Conservation (phyloP, 257 asterid species). For the Ehretia macrophylla region DNA sequence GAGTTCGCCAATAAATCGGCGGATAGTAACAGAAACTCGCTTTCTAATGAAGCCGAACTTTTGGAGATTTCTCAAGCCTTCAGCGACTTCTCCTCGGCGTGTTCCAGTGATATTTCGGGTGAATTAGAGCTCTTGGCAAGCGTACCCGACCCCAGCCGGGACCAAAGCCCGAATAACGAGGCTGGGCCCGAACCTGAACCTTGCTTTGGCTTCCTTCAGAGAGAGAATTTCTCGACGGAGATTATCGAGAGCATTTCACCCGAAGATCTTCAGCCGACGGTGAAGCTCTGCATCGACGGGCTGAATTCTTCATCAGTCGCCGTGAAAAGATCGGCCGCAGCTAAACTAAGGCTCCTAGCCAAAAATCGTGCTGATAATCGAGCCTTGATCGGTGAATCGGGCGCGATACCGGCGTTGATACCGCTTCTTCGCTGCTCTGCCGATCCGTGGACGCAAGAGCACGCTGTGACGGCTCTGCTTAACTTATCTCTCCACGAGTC, state of each 20-base stretch:
- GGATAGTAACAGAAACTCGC: slow-evolving; percentile 22
- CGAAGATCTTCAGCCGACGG: slow-evolving; percentile 87
- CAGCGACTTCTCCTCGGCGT: slow-evolving; percentile 79
- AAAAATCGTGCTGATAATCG: slow-evolving; percentile 85
- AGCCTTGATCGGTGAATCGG: slow-evolving; percentile 80
- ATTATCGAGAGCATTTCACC: slow-evolving; percentile 81
- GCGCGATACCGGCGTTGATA: slow-evolving; percentile 70
- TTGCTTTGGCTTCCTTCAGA: slow-evolving; percentile 63
- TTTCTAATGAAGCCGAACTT: slow-evolving; percentile 33
- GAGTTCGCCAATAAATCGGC: slow-evolving; percentile 57
- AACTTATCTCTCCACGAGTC: slow-evolving; percentile 81
- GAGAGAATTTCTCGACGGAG: slow-evolving; percentile 79
- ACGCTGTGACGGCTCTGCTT: slow-evolving; percentile 78
- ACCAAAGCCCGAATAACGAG: slow-evolving; percentile 10
- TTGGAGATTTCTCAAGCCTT: slow-evolving; percentile 62
- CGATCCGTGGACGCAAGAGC: slow-evolving; percentile 82
- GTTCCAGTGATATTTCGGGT: slow-evolving; percentile 86
- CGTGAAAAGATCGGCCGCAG: slow-evolving; percentile 81
- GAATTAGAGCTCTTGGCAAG: slow-evolving; percentile 80
- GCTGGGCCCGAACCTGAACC: slow-evolving; percentile 56
- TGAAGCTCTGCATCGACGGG: slow-evolving; percentile 70
- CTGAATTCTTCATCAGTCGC: slow-evolving; percentile 60
- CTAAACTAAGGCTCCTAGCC: slow-evolving; percentile 66
- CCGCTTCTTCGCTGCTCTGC: slow-evolving; percentile 72
- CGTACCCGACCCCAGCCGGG: slow-evolving; percentile 42